Base-by-base conservation (phyloP, 371 early-diverging fungal species). In the Saksenaea oblongispora region DNA sequence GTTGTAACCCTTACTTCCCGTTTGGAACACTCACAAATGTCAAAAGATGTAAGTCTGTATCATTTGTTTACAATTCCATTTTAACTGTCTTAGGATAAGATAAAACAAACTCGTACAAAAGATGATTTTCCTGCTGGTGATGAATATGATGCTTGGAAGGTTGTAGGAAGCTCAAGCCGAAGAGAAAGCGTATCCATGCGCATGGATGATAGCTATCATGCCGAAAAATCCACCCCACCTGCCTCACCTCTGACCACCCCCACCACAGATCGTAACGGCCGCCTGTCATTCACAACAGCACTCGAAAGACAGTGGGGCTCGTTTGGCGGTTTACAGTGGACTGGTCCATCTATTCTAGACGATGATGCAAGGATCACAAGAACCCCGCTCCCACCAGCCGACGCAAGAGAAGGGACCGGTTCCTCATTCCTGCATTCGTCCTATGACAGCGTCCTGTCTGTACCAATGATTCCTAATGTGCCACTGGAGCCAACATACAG, bases 401-500 rank as follows among this genome's bases (percentile, higher is more conserved):
- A 57, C 39, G 10, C 41, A 61, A 39, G 17, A 57, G 41, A 44
- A 26, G 42, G n/a, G 15, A 11, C n/a, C 31, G 55, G 26, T n/a
- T n/a, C 39, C 14, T 39, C 57, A 27, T n/a, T 41, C 44, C 31
- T 26, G 27, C 47, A 39, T 28, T 36, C 65, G n/a, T 37, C 59
- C 11, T 39, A 60, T 18, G 58, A 54, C 13, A 69, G 67, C 62
- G 63, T 80, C 7, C 59, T 72, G 2, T 66, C 80, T 22, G 78
- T 77, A 2, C 82, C 82, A 14, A 82, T 82, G 82, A 31, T 82
- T 17, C 82, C 82, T 4, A 60, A 59, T 17, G 77, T 79, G 3
- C 69, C 78, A 0, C 56, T 68, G 8, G 73, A 79, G 54, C 79
- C 82, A 9, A 75, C 73, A 3, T 79, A 77, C 57, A 67, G 82